Evolutionary conservation across 2,329 filamentous ascomycete genomes (phyloP), one percentile per base, ranked within the genome.

Genomic region (Aureobasidium uvarum): DNA sequence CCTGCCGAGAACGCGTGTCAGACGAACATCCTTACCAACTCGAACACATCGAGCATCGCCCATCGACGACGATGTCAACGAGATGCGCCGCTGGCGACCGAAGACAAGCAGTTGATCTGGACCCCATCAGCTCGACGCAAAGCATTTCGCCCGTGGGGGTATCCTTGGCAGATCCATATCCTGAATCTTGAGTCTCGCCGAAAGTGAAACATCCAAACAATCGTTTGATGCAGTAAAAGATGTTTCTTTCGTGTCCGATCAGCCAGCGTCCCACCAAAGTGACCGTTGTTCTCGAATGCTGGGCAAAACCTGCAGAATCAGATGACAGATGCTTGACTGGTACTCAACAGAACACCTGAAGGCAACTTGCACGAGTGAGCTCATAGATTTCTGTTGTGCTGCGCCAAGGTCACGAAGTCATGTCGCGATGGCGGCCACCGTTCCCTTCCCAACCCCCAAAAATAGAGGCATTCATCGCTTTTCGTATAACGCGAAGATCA

Each of bases 1-100:
- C 41, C 28, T 38, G 56, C 43, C 41, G 43, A 48, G 39, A 60
- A 48, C 56, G 56, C 56, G 56, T 59, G 56, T 59, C 25, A 10
- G 18, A 23, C 41, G 56, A 48, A 60, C 31, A 48, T 60, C 43
- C 7, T 25, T 38, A 16, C 41, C 43, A 60, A 1, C n/a, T 59
- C 18, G 23, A 25, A 43, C 23, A 31, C n/a, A 8, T 25, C 20
- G 14, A 28, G 23, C 36, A 55, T 28, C 20, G 23, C 5, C 11
- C 52, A 18, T 31, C 56, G 14, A 23, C 10, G n/a, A 33, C 38
- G 31, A 33, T 43, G 25, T 2, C 2, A 13, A 14, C 5, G 18
- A 36, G 20, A 16, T n/a, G n/a, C 20, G 7, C 8, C 23, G 14
- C 41, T 28, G 23, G 28, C 23, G n/a, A 41, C 2, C 16, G 7